Evolutionary conservation across 2,329 filamentous ascomycete species (phyloP).

Genomic region (Cladophialophora carrionii): DNA sequence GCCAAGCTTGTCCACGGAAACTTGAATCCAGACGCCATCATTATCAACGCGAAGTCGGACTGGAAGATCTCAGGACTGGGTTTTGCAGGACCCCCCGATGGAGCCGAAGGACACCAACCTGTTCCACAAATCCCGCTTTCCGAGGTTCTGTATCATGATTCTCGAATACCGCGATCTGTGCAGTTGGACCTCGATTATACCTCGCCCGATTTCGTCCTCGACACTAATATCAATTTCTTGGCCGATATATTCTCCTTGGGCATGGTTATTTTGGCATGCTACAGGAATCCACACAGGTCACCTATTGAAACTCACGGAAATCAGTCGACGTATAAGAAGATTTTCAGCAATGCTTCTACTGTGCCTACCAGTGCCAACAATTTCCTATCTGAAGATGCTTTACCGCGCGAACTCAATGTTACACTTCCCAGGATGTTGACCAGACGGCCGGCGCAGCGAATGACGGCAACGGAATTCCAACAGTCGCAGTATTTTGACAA

Average conservation of each 20-base stretch:
- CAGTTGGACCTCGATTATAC: slow-evolving; percentile 92
- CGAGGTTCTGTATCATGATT: slow-evolving; percentile 82
- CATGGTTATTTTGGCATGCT: slow-evolving; percentile 82
- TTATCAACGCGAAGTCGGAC: slow-evolving; percentile 95
- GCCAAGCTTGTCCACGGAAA: slow-evolving; percentile 93
- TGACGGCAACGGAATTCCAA: slow-evolving; percentile 89
- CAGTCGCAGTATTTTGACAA: slow-evolving; percentile 97
- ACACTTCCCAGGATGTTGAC: slow-evolving; percentile 87
- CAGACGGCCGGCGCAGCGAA: slow-evolving; percentile 79
- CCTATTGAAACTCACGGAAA: slow-evolving; percentile 82
- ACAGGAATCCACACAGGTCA: slow-evolving; percentile 90
- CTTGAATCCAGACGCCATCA: slow-evolving; percentile 87
- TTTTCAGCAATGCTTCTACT: slow-evolving; percentile 76
- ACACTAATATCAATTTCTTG: slow-evolving; percentile 79
- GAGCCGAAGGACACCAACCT: slow-evolving; percentile 72
- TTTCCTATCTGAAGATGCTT: slow-evolving; percentile 75
- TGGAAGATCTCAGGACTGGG: slow-evolving; percentile 98
- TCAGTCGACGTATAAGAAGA: slow-evolving; percentile 78
- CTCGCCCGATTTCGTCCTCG: slow-evolving; percentile 91
- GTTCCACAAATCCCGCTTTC: slow-evolving; percentile 79
- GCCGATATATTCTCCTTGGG: slow-evolving; percentile 95
- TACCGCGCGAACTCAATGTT: slow-evolving; percentile 78
- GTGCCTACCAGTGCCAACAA: slow-evolving; percentile 80
- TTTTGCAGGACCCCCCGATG: slow-evolving; percentile 81
- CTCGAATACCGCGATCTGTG: slow-evolving; percentile 76